A percentile compares a stretch with the other conserved stretches of the same genome.
Conservation (phyloP, 2,329 filamentous ascomycete genomes). For the Beauveria asiatica region DNA sequence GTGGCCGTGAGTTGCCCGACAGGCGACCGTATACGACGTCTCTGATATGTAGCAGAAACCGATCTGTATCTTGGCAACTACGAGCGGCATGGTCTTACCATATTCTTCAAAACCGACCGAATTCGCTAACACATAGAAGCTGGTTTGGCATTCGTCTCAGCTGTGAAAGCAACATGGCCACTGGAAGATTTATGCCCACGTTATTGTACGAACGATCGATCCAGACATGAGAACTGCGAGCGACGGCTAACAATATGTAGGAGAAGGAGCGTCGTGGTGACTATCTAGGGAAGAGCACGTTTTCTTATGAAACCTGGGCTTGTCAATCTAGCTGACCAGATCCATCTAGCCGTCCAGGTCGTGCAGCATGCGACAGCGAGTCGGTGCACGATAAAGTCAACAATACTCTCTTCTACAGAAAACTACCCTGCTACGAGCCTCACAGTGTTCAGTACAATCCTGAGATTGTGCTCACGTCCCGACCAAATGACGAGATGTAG, state of each 20-base stretch:
- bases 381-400: too few relatives aligned
- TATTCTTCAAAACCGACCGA: background rate
- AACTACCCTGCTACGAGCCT: too few relatives aligned
- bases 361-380: too few relatives aligned
- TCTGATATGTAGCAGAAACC: background rate
- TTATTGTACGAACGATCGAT: slow-evolving; percentile 27
- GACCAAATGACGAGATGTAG: too few relatives aligned
- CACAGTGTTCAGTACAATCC: too few relatives aligned
- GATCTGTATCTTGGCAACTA: too few relatives aligned
- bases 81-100: background rate
- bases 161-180: too few relatives aligned
- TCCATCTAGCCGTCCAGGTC: background rate
- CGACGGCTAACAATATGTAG: slow-evolving; percentile 12
- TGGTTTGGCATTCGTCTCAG: too few relatives aligned
- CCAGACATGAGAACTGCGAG: background rate
- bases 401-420: too few relatives aligned
- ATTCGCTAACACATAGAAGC: background rate
- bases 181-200: too few relatives aligned
- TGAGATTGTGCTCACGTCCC: too few relatives aligned
- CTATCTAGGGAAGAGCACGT: slow-evolving; percentile 11
- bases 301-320: background rate
- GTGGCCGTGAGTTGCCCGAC: background rate
- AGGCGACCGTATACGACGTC: slow-evolving; percentile 23
- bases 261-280: slow-evolving; percentile 17
- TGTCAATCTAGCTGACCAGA: background rate